These are phyloP conservation scores for Tardiomyces depauwii DNA, from an alignment of 1,139 yeast species.

Conservation along the genomic window DNA sequence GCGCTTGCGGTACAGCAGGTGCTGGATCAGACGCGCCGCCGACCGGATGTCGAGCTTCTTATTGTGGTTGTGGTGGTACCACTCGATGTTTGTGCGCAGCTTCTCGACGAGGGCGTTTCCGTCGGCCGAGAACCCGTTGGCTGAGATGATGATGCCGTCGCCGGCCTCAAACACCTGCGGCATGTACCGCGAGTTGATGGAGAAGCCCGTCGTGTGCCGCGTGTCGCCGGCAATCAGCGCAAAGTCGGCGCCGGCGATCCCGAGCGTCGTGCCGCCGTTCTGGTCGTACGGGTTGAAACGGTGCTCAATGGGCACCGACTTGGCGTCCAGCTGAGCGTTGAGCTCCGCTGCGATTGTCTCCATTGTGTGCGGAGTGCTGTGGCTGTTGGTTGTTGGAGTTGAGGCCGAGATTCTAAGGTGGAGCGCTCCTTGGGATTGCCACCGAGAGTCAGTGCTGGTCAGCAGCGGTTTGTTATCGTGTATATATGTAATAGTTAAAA, in stretches of 20 bases:
- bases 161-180: conserved; percentile 87
- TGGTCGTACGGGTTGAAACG: conserved; percentile 92
- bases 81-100: conserved; percentile 66
- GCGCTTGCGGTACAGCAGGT: conserved; percentile 80
- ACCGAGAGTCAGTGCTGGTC: no score
- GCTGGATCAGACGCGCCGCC: conserved; percentile 89
- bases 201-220: conserved; percentile 88
- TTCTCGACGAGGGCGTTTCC: conserved; percentile 75
- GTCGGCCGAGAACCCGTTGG: conserved; percentile 96
- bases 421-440: no score
- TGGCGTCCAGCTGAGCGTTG: not conserved
- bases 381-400: not conserved
- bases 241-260: conserved; percentile 95
- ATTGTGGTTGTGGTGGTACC: conserved; percentile 90
- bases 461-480: no score
- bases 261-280: conserved; percentile 95
- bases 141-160: conserved; percentile 76
- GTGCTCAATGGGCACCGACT: conserved; percentile 67
- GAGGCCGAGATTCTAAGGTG: no score
- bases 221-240: conserved; percentile 98
- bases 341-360: not conserved
- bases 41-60: conserved; percentile 56
- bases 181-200: conserved; percentile 86
- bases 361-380: not conserved
- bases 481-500: no score